Evolutionary conservation across 2,329 filamentous ascomycete species (phyloP), one percentile per base, ranked within the genome.

Genomic region (Penicillium sp.): DNA sequence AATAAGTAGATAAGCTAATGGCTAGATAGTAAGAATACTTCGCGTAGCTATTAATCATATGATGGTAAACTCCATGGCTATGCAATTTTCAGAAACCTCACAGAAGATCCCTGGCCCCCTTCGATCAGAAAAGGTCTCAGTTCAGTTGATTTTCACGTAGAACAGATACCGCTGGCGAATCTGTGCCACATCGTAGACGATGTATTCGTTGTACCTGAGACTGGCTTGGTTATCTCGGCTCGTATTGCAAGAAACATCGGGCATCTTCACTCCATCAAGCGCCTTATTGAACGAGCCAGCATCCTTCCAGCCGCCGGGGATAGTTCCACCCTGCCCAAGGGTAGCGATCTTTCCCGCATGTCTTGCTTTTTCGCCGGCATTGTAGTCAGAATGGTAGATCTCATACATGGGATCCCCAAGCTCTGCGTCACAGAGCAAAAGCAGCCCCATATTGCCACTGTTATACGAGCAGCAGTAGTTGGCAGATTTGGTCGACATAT

Each of bases 401-500:
- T 87, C 80, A 54, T 88, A 82, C 77, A 93, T 86, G 0, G 91
- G 90, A 29, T 87, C 74, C 5, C 92, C 91, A 2, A 96, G 81
- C 73, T 92, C 88, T 3, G 90, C 91, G 67, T 96, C 91, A 65
- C 91, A 95, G 1, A 96, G 85, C 16, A 96, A 81, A 3, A 96
- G 78, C 3, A 96, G 78, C 0, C 87, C 91, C 19, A 86, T 84
- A 18, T 84, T 83, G n/a, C 81, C 83, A n/a, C 87, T 89, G 55
- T 77, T 81, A 60, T 75, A 69, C 0, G 84, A 70, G 48, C 73
- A 82, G 69, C 90, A 94, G 75, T 96, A 96, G 64, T 85, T 85
- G 14, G 90, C 90, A 2, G 88, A 91, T 75, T 95, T 96, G 69
- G 84, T 88, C 0, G 86, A 88, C 81, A 92, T 92, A 66, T 95